Percentiles rank a stretch among this genome's conserved stretches.
Evolutionary conservation across 306 rosid species (phyloP).

Genomic region (Mimosa pudica): DNA sequence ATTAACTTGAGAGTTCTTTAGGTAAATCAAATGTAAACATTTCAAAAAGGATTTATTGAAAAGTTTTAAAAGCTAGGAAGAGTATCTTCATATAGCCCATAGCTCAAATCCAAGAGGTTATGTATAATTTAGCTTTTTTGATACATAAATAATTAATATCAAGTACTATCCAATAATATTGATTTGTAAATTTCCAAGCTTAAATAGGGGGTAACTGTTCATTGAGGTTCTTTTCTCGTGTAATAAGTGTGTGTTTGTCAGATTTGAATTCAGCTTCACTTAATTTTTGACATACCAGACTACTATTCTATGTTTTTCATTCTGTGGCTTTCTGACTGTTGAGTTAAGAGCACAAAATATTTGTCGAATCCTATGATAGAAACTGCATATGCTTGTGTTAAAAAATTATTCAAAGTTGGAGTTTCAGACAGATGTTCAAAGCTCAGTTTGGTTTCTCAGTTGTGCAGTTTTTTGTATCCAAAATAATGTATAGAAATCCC

Average conservation of each 20-base stretch:
- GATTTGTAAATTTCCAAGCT: too few species aligned
- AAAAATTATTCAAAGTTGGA: background rate
- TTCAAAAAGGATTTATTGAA: background rate
- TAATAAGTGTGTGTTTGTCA: background rate
- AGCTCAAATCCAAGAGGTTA: too few species aligned
- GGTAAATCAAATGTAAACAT: too few species aligned
- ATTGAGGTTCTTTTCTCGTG: too few species aligned
- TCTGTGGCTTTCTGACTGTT: background rate
- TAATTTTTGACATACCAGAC: background rate
- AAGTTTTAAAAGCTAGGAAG: background rate
- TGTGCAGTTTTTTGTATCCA: background rate
- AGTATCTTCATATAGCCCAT: background rate
- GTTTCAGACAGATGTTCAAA: background rate
- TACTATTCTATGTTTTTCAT: background rate
- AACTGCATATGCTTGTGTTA: background rate
- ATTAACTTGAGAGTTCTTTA: background rate
- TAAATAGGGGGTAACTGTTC: too few species aligned
- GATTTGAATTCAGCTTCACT: background rate
- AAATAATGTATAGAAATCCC: background rate
- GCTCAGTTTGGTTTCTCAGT: background rate
- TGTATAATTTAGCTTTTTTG: background rate
- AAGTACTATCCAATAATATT: too few species aligned
- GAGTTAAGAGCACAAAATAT: background rate
- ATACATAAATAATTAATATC: too few species aligned
- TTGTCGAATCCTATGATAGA: too few species aligned